phyloP scores from a whole-genome alignment of 2,329 filamentous ascomycete species.

The Fusarium sp. region DNA sequence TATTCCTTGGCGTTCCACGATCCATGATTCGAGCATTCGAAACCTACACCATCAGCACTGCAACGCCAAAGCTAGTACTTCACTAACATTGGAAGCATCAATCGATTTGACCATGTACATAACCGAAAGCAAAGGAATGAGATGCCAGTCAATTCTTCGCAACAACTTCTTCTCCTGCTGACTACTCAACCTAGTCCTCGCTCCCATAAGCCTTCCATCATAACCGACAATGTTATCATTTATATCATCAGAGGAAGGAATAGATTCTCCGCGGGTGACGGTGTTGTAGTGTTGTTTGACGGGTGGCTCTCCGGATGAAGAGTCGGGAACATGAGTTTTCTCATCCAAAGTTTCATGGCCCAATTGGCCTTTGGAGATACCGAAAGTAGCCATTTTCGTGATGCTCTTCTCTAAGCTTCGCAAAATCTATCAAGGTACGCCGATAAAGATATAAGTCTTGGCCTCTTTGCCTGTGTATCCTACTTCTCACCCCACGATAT shows the following conservation, averaged over 20 bases:
- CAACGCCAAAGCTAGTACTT: rapidly evolving
- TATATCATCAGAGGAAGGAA: rapidly evolving
- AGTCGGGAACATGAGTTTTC: neutral
- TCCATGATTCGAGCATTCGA: neutral
- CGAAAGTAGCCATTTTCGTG: neutral
- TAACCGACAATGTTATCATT: rapidly evolving
- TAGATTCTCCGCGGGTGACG: neutral
- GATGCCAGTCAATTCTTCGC: neutral
- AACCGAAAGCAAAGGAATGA: neutral
- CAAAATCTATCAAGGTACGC: rapidly evolving
- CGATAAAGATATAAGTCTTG: rapidly evolving
- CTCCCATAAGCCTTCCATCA: neutral
- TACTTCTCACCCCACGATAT: neutral
- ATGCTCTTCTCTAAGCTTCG: rapidly evolving
- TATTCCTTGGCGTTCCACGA: neutral
- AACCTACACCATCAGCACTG: neutral
- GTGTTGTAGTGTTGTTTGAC: neutral
- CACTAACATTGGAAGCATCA: neutral
- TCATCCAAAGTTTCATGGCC: neutral
- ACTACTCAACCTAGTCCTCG: neutral
- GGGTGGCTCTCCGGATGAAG: rapidly evolving
- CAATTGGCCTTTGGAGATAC: neutral
- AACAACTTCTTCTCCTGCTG: neutral
- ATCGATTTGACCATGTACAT: neutral
- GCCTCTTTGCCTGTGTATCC: neutral